Conservation (phyloP, 345 rosid species). For the Populus simonii region DNA sequence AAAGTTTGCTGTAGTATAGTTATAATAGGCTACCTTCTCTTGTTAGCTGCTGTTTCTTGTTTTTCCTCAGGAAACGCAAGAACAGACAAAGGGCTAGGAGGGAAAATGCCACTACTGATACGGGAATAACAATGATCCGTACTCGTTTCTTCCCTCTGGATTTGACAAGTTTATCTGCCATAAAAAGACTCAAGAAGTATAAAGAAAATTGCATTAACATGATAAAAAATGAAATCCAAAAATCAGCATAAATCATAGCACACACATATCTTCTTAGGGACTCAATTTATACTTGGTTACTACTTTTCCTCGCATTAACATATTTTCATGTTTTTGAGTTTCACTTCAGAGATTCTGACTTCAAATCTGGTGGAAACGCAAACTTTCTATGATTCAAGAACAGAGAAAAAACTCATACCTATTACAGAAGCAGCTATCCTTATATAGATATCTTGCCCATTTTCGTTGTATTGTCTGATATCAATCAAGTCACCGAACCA, state of each 20-base stretch:
- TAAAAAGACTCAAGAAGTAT: not conserved
- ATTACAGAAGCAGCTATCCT: conserved; percentile 41
- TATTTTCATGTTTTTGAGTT: no score
- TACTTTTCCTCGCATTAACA: no score
- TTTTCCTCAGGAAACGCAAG: not conserved
- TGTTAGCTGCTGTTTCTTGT: not conserved
- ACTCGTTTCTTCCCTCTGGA: conserved; percentile 15
- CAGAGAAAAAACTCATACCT: conserved; percentile 10
- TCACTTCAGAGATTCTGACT: no score
- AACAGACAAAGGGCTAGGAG: conserved; percentile 20
- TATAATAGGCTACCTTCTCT: conserved; percentile 7
- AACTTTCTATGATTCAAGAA: no score
- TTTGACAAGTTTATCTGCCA: conserved; percentile 10
- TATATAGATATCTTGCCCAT: conserved; percentile 37
- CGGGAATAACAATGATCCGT: conserved; percentile 18
- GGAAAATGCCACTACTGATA: conserved; percentile 2
- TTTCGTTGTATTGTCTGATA: conserved; percentile 6
- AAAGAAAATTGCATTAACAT: not conserved
- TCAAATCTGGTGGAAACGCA: no score
- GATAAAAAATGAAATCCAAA: no score
- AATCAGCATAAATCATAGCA: no score
- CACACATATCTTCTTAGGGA: no score
- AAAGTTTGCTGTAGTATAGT: not conserved
- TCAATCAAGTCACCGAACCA: conserved; percentile 17
- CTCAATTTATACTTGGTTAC: no score